These are phyloP conservation scores for Sparassis latifolia DNA, from an alignment of 1,284 basidiomycete genomes.

Conservation along the genomic window DNA sequence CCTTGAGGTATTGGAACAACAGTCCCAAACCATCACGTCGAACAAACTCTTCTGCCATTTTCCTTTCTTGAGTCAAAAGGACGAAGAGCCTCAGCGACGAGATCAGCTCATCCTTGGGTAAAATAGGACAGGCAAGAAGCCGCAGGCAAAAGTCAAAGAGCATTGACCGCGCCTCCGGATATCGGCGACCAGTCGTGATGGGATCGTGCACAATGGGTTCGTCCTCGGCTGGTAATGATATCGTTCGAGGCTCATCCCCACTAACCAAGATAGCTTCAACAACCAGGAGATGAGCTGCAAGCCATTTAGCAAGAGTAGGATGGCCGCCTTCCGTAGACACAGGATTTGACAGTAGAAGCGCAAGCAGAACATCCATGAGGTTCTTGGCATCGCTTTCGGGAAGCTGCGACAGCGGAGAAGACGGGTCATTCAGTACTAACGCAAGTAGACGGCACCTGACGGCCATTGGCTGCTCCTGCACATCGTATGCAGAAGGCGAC, in stretches of 20 bases:
- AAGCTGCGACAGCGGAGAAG: constrained; percentile 43
- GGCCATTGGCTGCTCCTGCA: constrained; percentile 67
- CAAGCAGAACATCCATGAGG: constrained; percentile 61
- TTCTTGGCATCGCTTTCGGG: constrained; percentile 38
- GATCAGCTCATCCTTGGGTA: constrained; percentile 75
- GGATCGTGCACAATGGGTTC: constrained; percentile 51
- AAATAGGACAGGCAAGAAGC: constrained; percentile 52
- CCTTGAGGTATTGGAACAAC: constrained; percentile 64
- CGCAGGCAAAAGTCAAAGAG: constrained; percentile 73
- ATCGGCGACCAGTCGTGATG: constrained; percentile 49
- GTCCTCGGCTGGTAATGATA: constrained; percentile 61
- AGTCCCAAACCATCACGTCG: constrained; percentile 54
- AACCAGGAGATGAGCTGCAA: constrained; percentile 76
- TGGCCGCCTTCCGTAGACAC: constrained; percentile 44
- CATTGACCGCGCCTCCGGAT: constrained; percentile 52
- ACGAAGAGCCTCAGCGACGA: constrained; percentile 78
- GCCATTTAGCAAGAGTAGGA: constrained; percentile 68
- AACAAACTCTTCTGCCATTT: constrained; percentile 54
- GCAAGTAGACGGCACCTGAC: constrained; percentile 85
- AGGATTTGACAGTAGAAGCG: constrained; percentile 55
- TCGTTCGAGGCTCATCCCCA: constrained; percentile 62
- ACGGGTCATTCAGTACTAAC: constrained; percentile 72
- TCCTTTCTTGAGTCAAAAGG: constrained; percentile 70
- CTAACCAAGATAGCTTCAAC: constrained; percentile 77
- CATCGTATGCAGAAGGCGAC: constrained; percentile 57